Evolutionary conservation across 2,329 filamentous ascomycete species (phyloP), one percentile per base, ranked within the genome.

Genomic region (Sporothrix euskadiensis): DNA sequence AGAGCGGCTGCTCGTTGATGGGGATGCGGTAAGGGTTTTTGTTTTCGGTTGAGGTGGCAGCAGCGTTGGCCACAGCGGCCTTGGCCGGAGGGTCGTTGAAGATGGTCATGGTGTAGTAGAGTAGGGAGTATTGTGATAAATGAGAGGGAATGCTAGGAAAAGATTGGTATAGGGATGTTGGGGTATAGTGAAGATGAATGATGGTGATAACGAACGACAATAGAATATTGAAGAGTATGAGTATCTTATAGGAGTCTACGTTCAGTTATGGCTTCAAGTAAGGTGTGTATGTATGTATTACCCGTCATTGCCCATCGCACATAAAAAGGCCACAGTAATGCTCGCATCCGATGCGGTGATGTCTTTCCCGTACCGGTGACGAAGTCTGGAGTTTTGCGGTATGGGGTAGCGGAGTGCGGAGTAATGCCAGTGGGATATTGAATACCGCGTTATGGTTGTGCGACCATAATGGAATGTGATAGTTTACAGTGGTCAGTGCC

Each of bases 1-100:
- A 69, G 30, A 76, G 57, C 12, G 69, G 61, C 63, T 59, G 69
- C 8, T 72, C 71, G 22, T 66, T 39, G 14, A 73, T 32, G 14
- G 32, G 47, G n/a, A 71, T 66, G 14, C 56, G 66, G 32, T 57
- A 59, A 41, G 57, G 57, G 7, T 16, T 22, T 22, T 63, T 63
- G 26, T 26, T 26, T 22, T 63, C 41, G 57, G 35, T 41, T 8
- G 57, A 63, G 32, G 57, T 7, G 32, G 57, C 22, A 7, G n/a
- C 9, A 8, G 5, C 39, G 7, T 16, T 19, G 39, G n/a, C 16
- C 10, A 19, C 26, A 10, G 26, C 61, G 22, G 61, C 61, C 39
- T 30, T 30, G 22, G 61, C 61, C n/a, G 61, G 41, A 26, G 39
- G 39, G 14, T 30, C n/a, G n/a, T 47, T 63, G 32, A 16, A 41